Evolutionary conservation across 176 grass and related monocot genomes (phyloP).

Genomic region (Dactylis glomerata): DNA sequence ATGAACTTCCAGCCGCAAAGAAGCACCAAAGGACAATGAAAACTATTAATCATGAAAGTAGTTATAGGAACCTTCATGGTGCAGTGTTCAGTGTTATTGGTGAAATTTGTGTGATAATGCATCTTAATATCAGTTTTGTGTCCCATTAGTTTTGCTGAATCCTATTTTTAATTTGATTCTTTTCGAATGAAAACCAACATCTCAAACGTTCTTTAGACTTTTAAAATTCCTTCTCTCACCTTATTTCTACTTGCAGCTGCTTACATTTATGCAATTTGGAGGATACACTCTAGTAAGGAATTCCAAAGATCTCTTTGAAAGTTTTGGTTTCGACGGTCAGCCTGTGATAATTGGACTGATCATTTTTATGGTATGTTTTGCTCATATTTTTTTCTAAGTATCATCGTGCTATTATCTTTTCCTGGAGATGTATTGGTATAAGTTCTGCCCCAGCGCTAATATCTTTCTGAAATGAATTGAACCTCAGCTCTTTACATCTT

Average conservation of each 20-base stretch:
- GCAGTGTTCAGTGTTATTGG: background rate
- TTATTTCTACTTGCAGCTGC: conserved; percentile 52
- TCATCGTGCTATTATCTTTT: conserved; percentile 9
- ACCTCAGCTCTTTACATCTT: background rate
- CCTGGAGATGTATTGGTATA: conserved; percentile 12
- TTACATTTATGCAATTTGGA: conserved; percentile 99
- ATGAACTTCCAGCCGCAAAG: background rate
- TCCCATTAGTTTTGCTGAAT: conserved; percentile 13
- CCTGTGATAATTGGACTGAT: conserved; percentile 93
- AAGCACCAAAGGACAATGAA: background rate
- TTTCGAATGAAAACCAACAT: background rate
- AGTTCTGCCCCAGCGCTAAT: background rate
- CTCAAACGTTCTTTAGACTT: background rate
- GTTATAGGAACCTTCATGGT: background rate
- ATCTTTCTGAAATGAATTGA: conserved; percentile 11
- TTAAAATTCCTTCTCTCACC: background rate
- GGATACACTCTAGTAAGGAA: conserved; percentile 97
- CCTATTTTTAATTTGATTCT: background rate
- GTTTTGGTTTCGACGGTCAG: conserved; percentile 88
- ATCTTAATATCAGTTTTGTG: background rate
- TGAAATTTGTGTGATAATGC: background rate
- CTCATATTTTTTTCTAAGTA: background rate
- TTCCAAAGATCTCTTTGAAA: conserved; percentile 94
- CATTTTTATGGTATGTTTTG: conserved; percentile 73
- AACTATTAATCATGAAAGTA: background rate